Percentiles rank a stretch among this genome's conserved stretches.
phyloP scores from a whole-genome alignment of 345 rosid genomes.

The Barbarea vulgaris region DNA sequence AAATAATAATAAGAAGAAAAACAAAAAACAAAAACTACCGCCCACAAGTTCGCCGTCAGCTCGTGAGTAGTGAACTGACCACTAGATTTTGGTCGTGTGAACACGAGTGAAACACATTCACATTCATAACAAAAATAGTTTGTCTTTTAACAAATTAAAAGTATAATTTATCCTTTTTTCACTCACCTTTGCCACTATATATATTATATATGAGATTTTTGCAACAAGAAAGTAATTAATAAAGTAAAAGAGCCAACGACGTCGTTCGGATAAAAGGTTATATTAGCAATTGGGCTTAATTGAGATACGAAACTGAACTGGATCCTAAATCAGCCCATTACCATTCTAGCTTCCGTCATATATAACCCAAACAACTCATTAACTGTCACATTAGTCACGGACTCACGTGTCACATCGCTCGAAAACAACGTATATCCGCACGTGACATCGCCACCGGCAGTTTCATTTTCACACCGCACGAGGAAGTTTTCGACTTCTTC shows the following conservation, averaged over 20 bases:
- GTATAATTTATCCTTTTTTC: not conserved
- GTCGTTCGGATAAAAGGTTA: not conserved
- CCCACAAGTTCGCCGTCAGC: slow-evolving; percentile 7
- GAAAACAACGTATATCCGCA: slow-evolving; percentile 30
- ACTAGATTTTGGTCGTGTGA: slow-evolving; percentile 18
- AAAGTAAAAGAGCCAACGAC: not conserved
- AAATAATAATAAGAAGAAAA: not conserved
- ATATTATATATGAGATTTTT: no score
- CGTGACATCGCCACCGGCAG: slow-evolving; percentile 35
- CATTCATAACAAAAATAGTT: not conserved
- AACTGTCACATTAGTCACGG: not conserved
- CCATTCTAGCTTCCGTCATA: not conserved
- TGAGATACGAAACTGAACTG: not conserved
- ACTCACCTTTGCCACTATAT: no score
- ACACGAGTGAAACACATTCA: not conserved
- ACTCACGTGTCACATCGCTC: slow-evolving; percentile 39
- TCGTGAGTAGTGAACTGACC: slow-evolving; percentile 27
- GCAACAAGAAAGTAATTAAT: no score
- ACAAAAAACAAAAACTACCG: not conserved
- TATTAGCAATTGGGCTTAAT: slow-evolving; percentile 14
- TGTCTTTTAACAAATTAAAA: not conserved
- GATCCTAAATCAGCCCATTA: not conserved
- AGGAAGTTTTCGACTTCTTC: slow-evolving; percentile 14
- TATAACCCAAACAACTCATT: not conserved
- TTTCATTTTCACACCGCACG: slow-evolving; percentile 32